phyloP scores from a whole-genome alignment of 306 rosid genomes.

The Vicia faba region DNA sequence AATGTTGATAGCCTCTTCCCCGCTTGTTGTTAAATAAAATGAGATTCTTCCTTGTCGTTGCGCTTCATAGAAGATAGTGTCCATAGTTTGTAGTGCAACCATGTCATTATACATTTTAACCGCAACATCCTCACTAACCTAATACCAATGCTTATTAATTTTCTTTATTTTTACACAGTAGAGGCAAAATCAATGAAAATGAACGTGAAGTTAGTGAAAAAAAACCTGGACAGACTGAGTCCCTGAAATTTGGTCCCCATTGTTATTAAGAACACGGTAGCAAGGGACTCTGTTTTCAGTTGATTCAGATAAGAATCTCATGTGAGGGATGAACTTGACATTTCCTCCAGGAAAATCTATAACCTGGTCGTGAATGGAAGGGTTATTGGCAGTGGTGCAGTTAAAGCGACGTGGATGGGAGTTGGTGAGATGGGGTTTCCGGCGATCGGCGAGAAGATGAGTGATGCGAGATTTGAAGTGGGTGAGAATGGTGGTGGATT shows the following conservation, averaged over 20 bases:
- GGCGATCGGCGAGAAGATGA: not conserved
- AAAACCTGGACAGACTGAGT: slow-evolving; percentile 57
- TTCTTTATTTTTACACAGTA: not conserved
- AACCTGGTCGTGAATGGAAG: slow-evolving; percentile 44
- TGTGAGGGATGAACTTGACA: slow-evolving; percentile 57
- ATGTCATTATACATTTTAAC: slow-evolving; percentile 72
- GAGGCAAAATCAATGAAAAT: not conserved
- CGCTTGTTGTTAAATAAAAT: slow-evolving; percentile 70
- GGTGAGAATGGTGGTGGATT: slow-evolving; percentile 43
- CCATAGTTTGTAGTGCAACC: slow-evolving; percentile 90
- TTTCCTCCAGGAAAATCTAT: slow-evolving; percentile 83
- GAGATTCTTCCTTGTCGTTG: slow-evolving; percentile 97
- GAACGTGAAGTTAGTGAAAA: not conserved
- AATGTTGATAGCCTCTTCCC: slow-evolving; percentile 87
- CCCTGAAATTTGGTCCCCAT: slow-evolving; percentile 52
- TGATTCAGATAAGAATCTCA: slow-evolving; percentile 62
- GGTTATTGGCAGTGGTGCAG: slow-evolving; percentile 44
- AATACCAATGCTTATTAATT: slow-evolving; percentile 28
- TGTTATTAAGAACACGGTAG: slow-evolving; percentile 77
- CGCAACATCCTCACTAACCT: slow-evolving; percentile 67
- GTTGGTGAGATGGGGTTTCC: slow-evolving; percentile 14
- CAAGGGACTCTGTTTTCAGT: slow-evolving; percentile 52
- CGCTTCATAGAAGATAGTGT: slow-evolving; percentile 81
- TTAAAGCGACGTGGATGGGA: slow-evolving; percentile 41
- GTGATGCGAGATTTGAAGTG: slow-evolving; percentile 40